Evolutionary conservation across 305 asterid genomes (phyloP), one percentile per base, ranked within the genome.

Genomic region (Fraxinus dipetala): DNA sequence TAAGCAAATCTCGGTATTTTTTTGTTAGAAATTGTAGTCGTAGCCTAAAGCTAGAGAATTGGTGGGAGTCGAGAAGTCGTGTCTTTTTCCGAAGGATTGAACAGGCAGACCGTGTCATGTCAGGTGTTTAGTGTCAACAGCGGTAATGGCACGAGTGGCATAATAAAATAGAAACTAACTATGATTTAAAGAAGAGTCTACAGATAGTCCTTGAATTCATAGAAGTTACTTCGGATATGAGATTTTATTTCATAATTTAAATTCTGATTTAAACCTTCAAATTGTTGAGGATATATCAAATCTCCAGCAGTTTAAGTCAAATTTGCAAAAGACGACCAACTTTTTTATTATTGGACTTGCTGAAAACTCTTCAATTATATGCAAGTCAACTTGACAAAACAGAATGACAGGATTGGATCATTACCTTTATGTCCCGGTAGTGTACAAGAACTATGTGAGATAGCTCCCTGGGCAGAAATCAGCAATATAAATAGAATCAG

Each of bases 371-470:
- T n/a, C 34, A 75, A 63, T 20, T 80, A 74, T 22, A 16, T 22
- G 16, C 30, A 78, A 70, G 77, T 70, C 20, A 76, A 63, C 74
- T 76, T 30, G 48, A 72, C 30, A 78, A 34, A 82, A 75, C 31
- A 80, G 43, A 70, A 70, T 31, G 43, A 32, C 76, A 16, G 14
- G 73, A 18, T 74, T 84, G 80, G 43, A 51, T 63, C 75, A 79
- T 87, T 88, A 96, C 99, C 99, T 94, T 91, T 75, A 94, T 95
- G 88, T 92, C 98, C 86, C 96, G 94, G 91, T 96, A 96, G 89
- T 96, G 99, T 82, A 96, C 99, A 77, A 96, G 95, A 84, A 96
- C 99, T 78, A 96, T 96, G 90, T 94, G 91, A 38, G 98, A 93
- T 78, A 87, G 90, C 80, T 90, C 95, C 92, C 98, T 96, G 94